Conservation (phyloP, 1,139 yeast species). For the Geotrichum restrictum region DNA sequence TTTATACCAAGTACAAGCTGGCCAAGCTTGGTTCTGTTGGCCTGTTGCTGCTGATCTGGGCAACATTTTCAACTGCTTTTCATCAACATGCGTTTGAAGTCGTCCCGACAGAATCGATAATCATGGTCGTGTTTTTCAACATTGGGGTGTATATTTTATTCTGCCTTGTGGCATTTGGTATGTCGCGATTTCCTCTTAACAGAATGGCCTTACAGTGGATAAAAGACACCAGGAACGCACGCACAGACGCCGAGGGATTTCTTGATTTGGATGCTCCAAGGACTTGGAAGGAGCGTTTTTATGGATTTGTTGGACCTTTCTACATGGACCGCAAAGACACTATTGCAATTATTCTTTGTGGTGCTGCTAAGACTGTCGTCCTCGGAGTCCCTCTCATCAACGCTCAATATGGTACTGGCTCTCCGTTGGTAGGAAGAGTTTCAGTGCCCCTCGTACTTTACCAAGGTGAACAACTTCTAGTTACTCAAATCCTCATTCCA, state of each 20-base stretch:
- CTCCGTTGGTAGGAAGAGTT: conserved; percentile 61
- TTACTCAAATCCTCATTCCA: conserved; percentile 67
- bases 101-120: conserved; percentile 64
- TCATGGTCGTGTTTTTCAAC: conserved; percentile 76
- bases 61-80: conserved; percentile 85
- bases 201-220: conserved; percentile 29
- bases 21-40: conserved; percentile 73
- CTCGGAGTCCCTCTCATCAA: conserved; percentile 77
- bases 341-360: conserved; percentile 76
- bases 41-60: conserved; percentile 74
- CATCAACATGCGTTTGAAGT: conserved; percentile 71
- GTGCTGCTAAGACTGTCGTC: conserved; percentile 92
- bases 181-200: conserved; percentile 58
- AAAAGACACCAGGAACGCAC: conserved; percentile 24
- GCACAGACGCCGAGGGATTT: conserved; percentile 45
- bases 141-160: conserved; percentile 72
- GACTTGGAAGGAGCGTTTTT: conserved; percentile 20
- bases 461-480: conserved; percentile 79
- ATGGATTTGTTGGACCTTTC: conserved; percentile 46
- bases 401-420: conserved; percentile 69
- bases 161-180: conserved; percentile 55
- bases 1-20: conserved; percentile 54
- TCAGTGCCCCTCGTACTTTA: conserved; percentile 78
- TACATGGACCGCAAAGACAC: conserved; percentile 69
- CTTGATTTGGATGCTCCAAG: conserved; percentile 37